A percentile compares a stretch with the other conserved stretches of the same genome.
phyloP scores from a whole-genome alignment of 192 early-diverging fungal genomes.

The Dissophora ornata region DNA sequence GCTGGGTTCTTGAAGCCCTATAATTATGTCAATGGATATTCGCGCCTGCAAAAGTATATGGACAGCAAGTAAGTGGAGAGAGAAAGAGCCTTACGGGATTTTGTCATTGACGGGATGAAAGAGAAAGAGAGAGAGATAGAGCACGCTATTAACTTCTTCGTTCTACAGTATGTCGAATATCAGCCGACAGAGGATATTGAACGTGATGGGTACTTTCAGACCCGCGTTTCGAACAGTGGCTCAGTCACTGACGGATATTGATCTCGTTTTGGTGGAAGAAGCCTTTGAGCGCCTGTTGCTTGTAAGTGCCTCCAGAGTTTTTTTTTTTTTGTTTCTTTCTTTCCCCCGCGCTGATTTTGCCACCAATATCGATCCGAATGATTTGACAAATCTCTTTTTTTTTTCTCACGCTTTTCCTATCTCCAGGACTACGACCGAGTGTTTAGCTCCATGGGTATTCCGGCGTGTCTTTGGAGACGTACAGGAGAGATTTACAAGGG shows the following conservation, averaged over 20 bases:
- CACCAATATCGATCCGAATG: no score
- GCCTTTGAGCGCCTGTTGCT: slow-evolving; percentile 93
- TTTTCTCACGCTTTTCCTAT: not conserved
- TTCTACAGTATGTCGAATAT: slow-evolving; percentile 75
- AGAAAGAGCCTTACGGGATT: no score
- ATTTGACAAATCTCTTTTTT: not conserved
- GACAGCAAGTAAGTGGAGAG: slow-evolving; percentile 78
- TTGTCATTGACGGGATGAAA: no score
- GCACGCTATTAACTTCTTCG: no score
- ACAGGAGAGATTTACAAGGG: slow-evolving; percentile 97
- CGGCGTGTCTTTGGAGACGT: slow-evolving; percentile 94
- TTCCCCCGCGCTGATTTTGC: no score
- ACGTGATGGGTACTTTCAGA: slow-evolving; percentile 89
- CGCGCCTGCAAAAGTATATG: slow-evolving; percentile 91
- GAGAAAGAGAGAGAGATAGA: no score
- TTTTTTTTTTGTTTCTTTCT: not conserved
- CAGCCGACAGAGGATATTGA: slow-evolving; percentile 82
- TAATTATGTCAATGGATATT: slow-evolving; percentile 94
- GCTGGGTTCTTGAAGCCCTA: slow-evolving; percentile 97
- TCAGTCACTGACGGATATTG: slow-evolving; percentile 91
- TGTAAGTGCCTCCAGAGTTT: slow-evolving; percentile 38
- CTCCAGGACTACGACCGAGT: slow-evolving; percentile 91
- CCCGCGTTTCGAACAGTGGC: slow-evolving; percentile 90
- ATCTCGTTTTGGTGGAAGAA: slow-evolving; percentile 95
- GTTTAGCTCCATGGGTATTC: slow-evolving; percentile 94